Evolutionary conservation across 805 yeast species (phyloP).

Genomic region (Cephaloascus albidus): DNA sequence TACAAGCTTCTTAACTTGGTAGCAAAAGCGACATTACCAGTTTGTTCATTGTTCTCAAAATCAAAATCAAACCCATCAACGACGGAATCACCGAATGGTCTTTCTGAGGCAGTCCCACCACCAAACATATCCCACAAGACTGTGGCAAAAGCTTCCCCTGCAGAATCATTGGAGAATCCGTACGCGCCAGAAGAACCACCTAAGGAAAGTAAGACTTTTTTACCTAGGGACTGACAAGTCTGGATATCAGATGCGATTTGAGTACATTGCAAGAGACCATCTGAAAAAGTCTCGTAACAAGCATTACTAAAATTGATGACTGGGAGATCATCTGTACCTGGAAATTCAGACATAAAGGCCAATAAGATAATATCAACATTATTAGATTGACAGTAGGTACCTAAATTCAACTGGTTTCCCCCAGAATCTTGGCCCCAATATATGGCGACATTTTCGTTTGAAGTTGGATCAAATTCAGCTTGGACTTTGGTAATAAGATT

Average conservation of each 20-base stretch:
- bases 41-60: constrained; percentile 46
- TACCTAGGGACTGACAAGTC: constrained; percentile 72
- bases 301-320: constrained; percentile 47
- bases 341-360: constrained; percentile 62
- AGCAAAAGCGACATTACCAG: constrained; percentile 57
- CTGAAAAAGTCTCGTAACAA: constrained; percentile 27
- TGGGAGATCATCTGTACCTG: constrained; percentile 31
- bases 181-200: constrained; percentile 51
- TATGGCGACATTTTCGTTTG: constrained; percentile 56
- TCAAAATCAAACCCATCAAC: constrained; percentile 83
- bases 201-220: constrained; percentile 66
- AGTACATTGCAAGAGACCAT: constrained; percentile 32
- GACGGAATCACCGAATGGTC: constrained; percentile 65
- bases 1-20: constrained; percentile 19
- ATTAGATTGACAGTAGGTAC: constrained; percentile 53
- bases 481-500: no score
- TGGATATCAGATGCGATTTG: constrained; percentile 50
- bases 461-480: constrained; percentile 21
- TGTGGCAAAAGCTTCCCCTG: constrained; percentile 48
- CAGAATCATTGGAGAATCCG: constrained; percentile 39
- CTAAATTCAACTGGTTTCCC: constrained; percentile 24
- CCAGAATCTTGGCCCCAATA: constrained; percentile 89
- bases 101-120: constrained; percentile 11
- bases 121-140: constrained; percentile 10
- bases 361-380: constrained; percentile 65